A percentile compares a stretch with the other conserved stretches of the same genome.
phyloP scores from a whole-genome alignment of 805 yeast species.

The Brettanomyces naardenensis region DNA sequence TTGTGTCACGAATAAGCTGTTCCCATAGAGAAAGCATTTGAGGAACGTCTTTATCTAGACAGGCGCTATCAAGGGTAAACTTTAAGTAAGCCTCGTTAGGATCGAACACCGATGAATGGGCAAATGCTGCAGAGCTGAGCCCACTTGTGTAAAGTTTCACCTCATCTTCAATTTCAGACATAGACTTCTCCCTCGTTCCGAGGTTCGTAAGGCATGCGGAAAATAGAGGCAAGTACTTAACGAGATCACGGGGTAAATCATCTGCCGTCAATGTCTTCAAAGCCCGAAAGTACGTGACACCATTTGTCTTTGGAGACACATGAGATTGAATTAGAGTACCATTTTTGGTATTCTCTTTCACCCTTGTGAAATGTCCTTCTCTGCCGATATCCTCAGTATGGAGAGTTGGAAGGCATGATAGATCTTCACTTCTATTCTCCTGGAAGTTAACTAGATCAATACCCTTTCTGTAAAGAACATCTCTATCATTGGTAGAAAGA shows the following conservation, averaged over 20 bases:
- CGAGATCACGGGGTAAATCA: conserved; percentile 49
- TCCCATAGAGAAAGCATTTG: conserved; percentile 59
- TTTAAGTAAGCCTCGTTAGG: conserved; percentile 41
- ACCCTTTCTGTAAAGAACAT: conserved; percentile 54
- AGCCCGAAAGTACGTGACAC: conserved; percentile 71
- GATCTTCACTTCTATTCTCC: conserved; percentile 52
- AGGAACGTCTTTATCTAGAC: conserved; percentile 55
- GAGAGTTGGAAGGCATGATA: conserved; percentile 74
- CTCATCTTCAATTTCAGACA: conserved; percentile 78
- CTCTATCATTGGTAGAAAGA: conserved; percentile 49
- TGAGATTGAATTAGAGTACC: conserved; percentile 21
- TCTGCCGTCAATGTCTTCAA: conserved; percentile 45
- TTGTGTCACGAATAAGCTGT: conserved; percentile 62
- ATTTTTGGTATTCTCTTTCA: conserved; percentile 22
- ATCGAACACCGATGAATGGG: conserved; percentile 45
- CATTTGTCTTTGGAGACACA: conserved; percentile 49
- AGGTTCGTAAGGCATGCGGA: conserved; percentile 73
- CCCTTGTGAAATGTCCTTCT: conserved; percentile 32
- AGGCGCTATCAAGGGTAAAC: conserved; percentile 57
- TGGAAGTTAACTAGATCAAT: conserved; percentile 53
- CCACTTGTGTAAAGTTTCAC: conserved; percentile 86
- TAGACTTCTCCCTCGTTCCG: conserved; percentile 68
- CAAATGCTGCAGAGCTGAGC: conserved; percentile 50
- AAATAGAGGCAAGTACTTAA: conserved; percentile 70
- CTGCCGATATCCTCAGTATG: conserved; percentile 65